Conservation (phyloP, 1,139 yeast genomes). For the Kodamaea sp. region DNA sequence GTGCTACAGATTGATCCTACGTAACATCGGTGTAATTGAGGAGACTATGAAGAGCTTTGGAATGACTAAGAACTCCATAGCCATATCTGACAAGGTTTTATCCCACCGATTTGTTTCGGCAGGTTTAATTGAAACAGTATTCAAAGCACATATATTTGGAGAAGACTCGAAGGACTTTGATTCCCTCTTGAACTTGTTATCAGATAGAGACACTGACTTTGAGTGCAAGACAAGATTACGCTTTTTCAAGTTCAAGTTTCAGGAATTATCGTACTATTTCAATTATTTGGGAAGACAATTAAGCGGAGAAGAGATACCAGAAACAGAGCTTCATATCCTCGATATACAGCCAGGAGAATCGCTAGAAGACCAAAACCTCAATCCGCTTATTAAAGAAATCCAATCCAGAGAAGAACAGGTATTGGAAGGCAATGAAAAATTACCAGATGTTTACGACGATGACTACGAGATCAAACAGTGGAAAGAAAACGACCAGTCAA, state of each 20-base stretch:
- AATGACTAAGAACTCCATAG: conserved; percentile 1
- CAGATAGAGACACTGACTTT: conserved; percentile 7
- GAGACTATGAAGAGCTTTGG: conserved; percentile 3
- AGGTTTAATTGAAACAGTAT: conserved; percentile 1
- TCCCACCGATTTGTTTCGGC: conserved; percentile 8
- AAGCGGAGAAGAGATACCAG: not conserved
- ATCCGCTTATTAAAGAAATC: conserved; percentile 1
- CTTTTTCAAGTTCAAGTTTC: conserved; percentile 16
- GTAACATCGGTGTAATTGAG: conserved; percentile 3
- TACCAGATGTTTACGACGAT: conserved; percentile 14
- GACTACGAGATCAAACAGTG: conserved; percentile 5
- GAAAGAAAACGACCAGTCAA: conserved; percentile 3
- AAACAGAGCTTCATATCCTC: not conserved
- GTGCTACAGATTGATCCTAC: conserved; percentile 4
- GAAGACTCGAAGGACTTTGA: not conserved
- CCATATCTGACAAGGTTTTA: conserved; percentile 9
- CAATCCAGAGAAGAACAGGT: conserved; percentile 6
- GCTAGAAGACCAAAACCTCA: too few relatives aligned
- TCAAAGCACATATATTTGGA: conserved; percentile 1
- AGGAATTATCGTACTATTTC: conserved; percentile 14
- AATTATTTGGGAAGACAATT: conserved; percentile 3
- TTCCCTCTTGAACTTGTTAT: conserved; percentile 7
- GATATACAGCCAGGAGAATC: too few relatives aligned
- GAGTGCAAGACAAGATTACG: conserved; percentile 13
- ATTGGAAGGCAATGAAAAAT: conserved; percentile 6